phyloP scores from a whole-genome alignment of 108 stramenopile species.

The Fragilariopsis cylindrus region DNA sequence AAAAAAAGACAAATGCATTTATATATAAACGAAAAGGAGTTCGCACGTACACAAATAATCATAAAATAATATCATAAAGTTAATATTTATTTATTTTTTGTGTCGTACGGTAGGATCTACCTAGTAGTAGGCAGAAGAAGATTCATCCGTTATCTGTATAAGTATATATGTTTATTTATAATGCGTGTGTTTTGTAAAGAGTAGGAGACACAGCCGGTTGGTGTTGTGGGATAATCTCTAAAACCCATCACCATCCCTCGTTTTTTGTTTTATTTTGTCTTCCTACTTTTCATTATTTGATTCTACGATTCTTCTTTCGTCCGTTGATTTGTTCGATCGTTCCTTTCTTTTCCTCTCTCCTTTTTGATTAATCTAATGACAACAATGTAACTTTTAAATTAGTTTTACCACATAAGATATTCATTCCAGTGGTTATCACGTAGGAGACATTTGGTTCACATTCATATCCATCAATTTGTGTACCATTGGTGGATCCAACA shows the following conservation, averaged over 20 bases:
- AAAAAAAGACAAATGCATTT: neutral
- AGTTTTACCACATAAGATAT: conserved; percentile 51
- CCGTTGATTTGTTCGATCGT: neutral
- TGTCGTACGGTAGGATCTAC: too few relatives aligned
- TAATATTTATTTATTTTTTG: neutral
- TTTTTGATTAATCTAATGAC: neutral
- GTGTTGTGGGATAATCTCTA: neutral
- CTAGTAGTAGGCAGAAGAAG: too few relatives aligned
- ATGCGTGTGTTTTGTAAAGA: too few relatives aligned
- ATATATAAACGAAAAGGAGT: neutral
- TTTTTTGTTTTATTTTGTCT: too few relatives aligned
- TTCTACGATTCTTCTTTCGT: neutral
- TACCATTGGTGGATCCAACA: conserved; percentile 83
- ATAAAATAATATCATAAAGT: neutral
- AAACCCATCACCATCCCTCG: neutral
- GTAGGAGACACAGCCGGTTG: neutral
- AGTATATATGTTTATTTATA: too few relatives aligned
- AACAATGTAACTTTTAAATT: conserved; percentile 31
- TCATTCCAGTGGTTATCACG: conserved; percentile 47
- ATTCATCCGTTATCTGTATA: too few relatives aligned
- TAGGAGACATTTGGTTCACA: conserved; percentile 46
- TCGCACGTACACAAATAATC: too few relatives aligned
- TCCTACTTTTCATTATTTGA: neutral
- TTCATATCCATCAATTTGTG: conserved; percentile 29
- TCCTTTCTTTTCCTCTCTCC: too few relatives aligned